Evolutionary conservation across 176 grass and related monocot genomes (phyloP), one percentile per base, ranked within the genome.

Genomic region (Cenchrus purpureus): DNA sequence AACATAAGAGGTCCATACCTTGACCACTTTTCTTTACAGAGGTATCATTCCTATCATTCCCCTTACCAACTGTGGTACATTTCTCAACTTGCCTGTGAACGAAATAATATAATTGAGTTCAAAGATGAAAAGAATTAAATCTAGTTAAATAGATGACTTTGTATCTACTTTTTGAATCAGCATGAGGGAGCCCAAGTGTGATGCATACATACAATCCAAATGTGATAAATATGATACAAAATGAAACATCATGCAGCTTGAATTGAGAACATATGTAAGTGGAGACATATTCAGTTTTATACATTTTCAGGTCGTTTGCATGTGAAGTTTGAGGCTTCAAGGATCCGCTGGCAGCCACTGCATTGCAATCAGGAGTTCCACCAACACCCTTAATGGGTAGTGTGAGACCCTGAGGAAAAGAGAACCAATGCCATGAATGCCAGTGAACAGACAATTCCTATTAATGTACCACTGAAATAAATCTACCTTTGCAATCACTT

Each of bases 401-500:
- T 20, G 78, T 64, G 44, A 95, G 90, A 83, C 92, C 91, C 97
- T 98, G 87, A 31, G n/a, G 53, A 12, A 84, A 80, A 90, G 80
- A 43, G 48, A 73, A 80, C 9, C 61, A 34, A 76, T 58, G 63
- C 54, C 22, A 88, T 82, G 5, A 58, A 32, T 14, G 45, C 59
- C 3, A 42, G 68, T 76, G 45, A 73, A 12, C 69, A 63, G 43
- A 60, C 16, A 83, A 84, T 86, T n/a, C 73, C 25, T 63, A 1
- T 2, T 10, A 71, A 63, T n/a, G 66, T 43, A 82, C 31, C 16
- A 75, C 13, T 79, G 42, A 60, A 2, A 83, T 44, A 74, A 78
- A 31, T 34, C 29, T 84, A 99, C 97, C 93, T 96, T 99, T 78
- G 92, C 91, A 51, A 94, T 80, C 77, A 99, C 87, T 92, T 99